Evolutionary conservation across 306 rosid genomes (phyloP).

Genomic region (Senna siamea): DNA sequence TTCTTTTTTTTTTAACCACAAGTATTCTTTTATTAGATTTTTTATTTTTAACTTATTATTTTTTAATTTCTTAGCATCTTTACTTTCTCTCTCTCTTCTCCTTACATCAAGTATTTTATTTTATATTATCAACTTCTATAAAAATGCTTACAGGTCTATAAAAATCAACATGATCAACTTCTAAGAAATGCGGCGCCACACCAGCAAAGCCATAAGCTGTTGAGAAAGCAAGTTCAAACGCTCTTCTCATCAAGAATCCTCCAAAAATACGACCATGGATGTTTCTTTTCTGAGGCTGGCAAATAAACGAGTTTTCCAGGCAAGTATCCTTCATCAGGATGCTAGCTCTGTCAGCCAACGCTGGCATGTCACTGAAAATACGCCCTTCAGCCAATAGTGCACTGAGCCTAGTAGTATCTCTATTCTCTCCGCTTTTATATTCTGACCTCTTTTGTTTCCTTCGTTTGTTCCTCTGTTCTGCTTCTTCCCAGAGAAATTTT

Average conservation of each 20-base stretch:
- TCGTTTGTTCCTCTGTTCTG: constrained; percentile 68
- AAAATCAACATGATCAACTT: constrained; percentile 94
- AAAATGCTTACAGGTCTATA: constrained; percentile 87
- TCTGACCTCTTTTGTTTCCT: constrained; percentile 60
- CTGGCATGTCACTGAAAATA: constrained; percentile 80
- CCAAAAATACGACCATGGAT: constrained; percentile 89
- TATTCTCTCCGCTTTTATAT: constrained; percentile 44
- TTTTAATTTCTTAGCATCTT: too few relatives aligned
- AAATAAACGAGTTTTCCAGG: constrained; percentile 78
- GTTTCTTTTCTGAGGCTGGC: constrained; percentile 94
- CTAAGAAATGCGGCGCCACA: constrained; percentile 78
- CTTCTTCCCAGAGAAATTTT: constrained; percentile 74
- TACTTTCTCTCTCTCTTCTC: too few relatives aligned
- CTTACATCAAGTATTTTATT: too few relatives aligned
- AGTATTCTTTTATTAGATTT: too few relatives aligned
- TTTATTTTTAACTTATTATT: too few relatives aligned
- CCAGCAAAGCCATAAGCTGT: constrained; percentile 85
- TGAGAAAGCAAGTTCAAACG: constrained; percentile 84
- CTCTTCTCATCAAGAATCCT: constrained; percentile 89
- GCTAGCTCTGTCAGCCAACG: constrained; percentile 86
- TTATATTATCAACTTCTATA: too few relatives aligned
- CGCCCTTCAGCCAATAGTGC: constrained; percentile 79
- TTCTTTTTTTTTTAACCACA: too few relatives aligned
- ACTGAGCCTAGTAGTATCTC: constrained; percentile 53
- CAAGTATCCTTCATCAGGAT: constrained; percentile 72